Base-by-base conservation (phyloP, 2,329 filamentous ascomycete genomes). In the Cordyceps fumosorosea region DNA sequence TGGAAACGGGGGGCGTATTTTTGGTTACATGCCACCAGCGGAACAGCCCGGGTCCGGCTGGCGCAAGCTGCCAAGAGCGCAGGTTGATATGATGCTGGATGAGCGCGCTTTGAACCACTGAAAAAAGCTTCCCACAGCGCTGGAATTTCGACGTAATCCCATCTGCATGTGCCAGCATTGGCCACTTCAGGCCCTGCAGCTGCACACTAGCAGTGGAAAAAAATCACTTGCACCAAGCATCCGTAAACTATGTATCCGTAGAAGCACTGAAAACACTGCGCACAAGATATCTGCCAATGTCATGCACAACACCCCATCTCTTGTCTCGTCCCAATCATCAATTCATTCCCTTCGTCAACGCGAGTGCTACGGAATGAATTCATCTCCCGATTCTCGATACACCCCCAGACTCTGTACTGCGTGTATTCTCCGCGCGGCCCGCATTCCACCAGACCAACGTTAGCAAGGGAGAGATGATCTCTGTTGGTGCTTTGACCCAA, bases 21-120 rank as follows among this genome's bases (percentile, higher is more conserved):
- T 44, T 42, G 48, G 29, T 29, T 29, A 29, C 34, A 32, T 52
- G 18, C 34, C 18, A 20, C 44, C n/a, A 18, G 34, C 37, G 57
- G 57, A 50, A 45, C 24, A 48, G 58, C 58, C 58, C 51, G 57
- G n/a, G 58, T 48, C 29, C 58, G 58, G 58, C 58, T n/a, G 40
- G 50, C 57, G 8, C 2, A 10, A 3, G 2, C 6, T 5, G 11
- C 29, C 58, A 55, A 20, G 11, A 6, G 51, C 29, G 51, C 58
- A 54, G 29, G 16, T n/a, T 34, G 24, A 34, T 34, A 34, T 2
- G 2, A 34, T 4, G 32, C 10, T 6, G 8, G 7, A 7, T 3
- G 11, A 37, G 12, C 34, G 29, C 29, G 26, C 26, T 6, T 29
- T 29, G 29, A 29, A 29, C 29, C 29, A 4, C 29, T 29, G 10